Evolutionary conservation across 2,329 filamentous ascomycete species (phyloP), one percentile per base, ranked within the genome.

Genomic region (Colletotrichum tanaceti): DNA sequence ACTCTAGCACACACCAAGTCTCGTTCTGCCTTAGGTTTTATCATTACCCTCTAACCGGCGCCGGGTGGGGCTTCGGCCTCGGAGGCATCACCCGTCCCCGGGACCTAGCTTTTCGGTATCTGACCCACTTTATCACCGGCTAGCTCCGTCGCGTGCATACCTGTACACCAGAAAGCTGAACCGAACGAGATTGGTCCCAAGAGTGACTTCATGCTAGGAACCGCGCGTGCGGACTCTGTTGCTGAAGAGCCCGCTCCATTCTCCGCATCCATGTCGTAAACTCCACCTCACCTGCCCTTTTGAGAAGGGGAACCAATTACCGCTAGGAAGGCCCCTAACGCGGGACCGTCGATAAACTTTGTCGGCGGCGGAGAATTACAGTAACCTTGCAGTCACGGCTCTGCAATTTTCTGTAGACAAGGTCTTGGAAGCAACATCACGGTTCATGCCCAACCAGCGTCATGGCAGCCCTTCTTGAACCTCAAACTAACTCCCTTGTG

Each of bases 241-340:
- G 24, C 28, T 18, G 49, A 38, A 11, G n/a, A 28, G 38, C 18
- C 32, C 49, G 28, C 49, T 28, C 32, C 24, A 13, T 32, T 35
- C 49, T 52, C 32, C 10, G 49, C 18, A 53, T n/a, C 28, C 9
- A 32, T 53, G 49, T 38, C 32, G 32, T n/a, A 18, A 24, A 18
- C 44, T 18, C 49, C 49, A 32, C 49, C 49, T 53, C 9, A 11
- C 32, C 32, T 53, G 32, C 49, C 49, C 49, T 16, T 32, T 53
- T 53, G 13, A 28, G 49, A 53, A 32, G 49, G n/a, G 10, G 13
- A 41, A 53, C n/a, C 9, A 53, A 53, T 20, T 53, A 28, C 49
- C 49, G 49, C n/a, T 28, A 7, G 28, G 49, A 32, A 16, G 49
- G 28, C 28, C 49, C 28, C 49, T n/a, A n/a, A 3, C 32, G 18